Evolutionary conservation across 148 eudicot genomes (phyloP).

Genomic region (Chenopodium album): DNA sequence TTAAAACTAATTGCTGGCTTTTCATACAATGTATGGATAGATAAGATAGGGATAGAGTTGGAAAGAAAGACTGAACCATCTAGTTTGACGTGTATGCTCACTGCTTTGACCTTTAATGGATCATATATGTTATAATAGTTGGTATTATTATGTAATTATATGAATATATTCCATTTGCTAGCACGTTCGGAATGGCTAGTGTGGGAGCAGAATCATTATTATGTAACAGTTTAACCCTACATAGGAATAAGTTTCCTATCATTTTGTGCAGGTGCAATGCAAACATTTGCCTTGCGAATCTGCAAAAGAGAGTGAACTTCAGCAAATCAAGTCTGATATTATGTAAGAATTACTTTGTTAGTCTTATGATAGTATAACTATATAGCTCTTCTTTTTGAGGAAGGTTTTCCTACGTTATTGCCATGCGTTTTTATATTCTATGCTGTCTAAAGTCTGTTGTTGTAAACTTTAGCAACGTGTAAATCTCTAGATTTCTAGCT

Average conservation of each 20-base stretch:
- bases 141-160: neutral
- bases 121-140: neutral
- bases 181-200: neutral
- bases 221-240: neutral
- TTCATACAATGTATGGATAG: neutral
- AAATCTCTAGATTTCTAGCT: neutral
- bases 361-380: neutral
- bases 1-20: neutral
- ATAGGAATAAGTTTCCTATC: neutral
- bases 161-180: neutral
- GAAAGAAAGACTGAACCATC: neutral
- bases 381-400: neutral
- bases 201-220: neutral
- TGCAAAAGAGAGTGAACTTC: slow-evolving; percentile 61
- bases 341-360: slow-evolving; percentile 45
- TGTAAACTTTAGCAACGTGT: neutral
- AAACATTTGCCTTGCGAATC: slow-evolving; percentile 83
- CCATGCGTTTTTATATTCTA: neutral
- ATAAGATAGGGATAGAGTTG: neutral
- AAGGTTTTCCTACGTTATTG: neutral
- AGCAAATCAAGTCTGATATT: slow-evolving; percentile 57
- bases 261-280: slow-evolving; percentile 54
- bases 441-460: neutral
- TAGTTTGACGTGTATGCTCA: neutral
- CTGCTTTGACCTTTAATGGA: neutral